These are phyloP conservation scores for Dictyostelium citrinum DNA, from an alignment of 78 protist genomes.

Conservation along the genomic window DNA sequence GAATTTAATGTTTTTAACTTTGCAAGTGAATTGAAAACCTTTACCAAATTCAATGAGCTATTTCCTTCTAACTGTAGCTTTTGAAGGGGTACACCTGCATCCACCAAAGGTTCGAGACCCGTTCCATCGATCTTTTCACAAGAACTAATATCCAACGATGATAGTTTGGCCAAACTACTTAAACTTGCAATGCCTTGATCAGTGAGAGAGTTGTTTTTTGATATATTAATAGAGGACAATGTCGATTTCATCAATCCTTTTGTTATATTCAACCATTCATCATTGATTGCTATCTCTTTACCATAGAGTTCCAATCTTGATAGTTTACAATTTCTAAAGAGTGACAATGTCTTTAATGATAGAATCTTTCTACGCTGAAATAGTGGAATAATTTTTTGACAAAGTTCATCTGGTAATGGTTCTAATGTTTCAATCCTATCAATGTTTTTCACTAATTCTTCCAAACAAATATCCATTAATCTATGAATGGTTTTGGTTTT, in stretches of 20 bases:
- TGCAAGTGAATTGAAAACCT: neutral
- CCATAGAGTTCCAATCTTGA: constrained; percentile 37
- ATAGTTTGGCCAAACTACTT: neutral
- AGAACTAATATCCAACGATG: constrained; percentile 30
- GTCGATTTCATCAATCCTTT: constrained; percentile 42
- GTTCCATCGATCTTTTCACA: constrained; percentile 2
- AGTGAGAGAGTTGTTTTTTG: constrained; percentile 20
- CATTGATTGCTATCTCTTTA: constrained; percentile 14
- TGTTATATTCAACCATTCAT: constrained; percentile 54
- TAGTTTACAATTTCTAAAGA: constrained; percentile 37
- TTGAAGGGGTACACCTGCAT: constrained; percentile 14
- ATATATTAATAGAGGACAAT: neutral
- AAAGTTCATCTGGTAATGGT: constrained; percentile 42
- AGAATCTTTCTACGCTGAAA: constrained; percentile 27
- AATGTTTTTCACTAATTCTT: constrained; percentile 31
- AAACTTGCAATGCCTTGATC: constrained; percentile 43
- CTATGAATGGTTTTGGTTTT: constrained; percentile 21
- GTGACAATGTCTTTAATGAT: constrained; percentile 14
- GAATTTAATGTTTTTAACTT: neutral
- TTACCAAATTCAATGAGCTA: neutral
- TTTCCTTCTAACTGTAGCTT: constrained; percentile 33
- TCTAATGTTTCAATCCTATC: constrained; percentile 33
- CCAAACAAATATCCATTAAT: constrained; percentile 44
- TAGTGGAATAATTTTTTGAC: constrained; percentile 37
- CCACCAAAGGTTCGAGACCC: constrained; percentile 16